Evolutionary conservation across 257 asterid species (phyloP), one percentile per base, ranked within the genome.

Genomic region (Gentiana straminea): DNA sequence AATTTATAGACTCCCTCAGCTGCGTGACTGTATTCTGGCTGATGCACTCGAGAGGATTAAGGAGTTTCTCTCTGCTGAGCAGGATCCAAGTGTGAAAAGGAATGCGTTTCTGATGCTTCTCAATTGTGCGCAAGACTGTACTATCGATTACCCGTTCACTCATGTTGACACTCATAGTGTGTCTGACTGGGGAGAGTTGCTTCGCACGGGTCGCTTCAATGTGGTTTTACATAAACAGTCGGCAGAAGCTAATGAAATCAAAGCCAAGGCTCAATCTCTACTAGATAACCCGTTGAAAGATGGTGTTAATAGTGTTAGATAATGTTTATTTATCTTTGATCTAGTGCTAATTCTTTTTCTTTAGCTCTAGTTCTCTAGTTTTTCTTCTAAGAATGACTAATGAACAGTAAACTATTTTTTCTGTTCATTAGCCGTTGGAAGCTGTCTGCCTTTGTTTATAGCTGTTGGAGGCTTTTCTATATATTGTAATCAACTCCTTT

Each of bases 31-130:
- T 73, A 80, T 86, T 56, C 58, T 89, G 84, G 82, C 81, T 41
- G 97, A 89, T 78, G 97, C 97, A 54, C 97, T 95, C 12, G 97
- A 89, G 84, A 85, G 77, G 57, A 84, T 86, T 58, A 95, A 89
- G 81, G 81, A 73, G 70, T 62, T 86, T 75, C 92, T 89, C 64
- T 73, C 70, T 9, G 64, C 89, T 7, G 97, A 89, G 82, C 95
- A 89, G 79, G 97, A 89, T 53, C 68, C 73, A 44, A 81, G 95
- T 9, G 85, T 94, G 55, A 89, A 89, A 80, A 79, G 97, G 74
- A 86, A 89, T 72, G 97, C 94, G 34, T 89, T 89, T 77, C 79
- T 89, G 70, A 89, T 89, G 97, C 93, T 89, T 60, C 83, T 77
- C 76, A 84, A 78, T 65, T 89, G 95, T 64, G 84, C 84, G 1